These are phyloP conservation scores for Anisodus tanguticus DNA, from an alignment of 257 asterid genomes.

Conservation along the genomic window DNA sequence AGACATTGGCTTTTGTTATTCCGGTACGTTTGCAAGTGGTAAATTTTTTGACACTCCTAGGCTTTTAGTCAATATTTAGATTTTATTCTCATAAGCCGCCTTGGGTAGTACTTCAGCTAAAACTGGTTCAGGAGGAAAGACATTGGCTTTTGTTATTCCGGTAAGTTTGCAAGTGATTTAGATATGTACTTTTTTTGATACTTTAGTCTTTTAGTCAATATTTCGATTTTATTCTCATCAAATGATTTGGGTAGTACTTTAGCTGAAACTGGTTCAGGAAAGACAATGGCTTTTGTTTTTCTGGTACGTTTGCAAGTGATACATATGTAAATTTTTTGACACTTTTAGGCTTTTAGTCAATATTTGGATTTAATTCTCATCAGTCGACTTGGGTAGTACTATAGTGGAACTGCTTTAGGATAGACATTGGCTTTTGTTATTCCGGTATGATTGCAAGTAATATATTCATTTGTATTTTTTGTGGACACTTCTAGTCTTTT, in stretches of 20 bases:
- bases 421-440: conserved; percentile 46
- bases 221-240: too few relatives aligned
- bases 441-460: too few relatives aligned
- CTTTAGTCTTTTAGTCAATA: too few relatives aligned
- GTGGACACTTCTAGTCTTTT: too few relatives aligned
- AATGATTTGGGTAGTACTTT: too few relatives aligned
- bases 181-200: too few relatives aligned
- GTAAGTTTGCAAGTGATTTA: conserved; percentile 35
- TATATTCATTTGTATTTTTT: too few relatives aligned
- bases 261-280: conserved; percentile 96
- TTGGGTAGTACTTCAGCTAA: conserved; percentile 45
- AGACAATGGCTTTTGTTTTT: conserved; percentile 83
- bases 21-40: conserved; percentile 50
- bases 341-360: too few relatives aligned
- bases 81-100: too few relatives aligned
- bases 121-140: conserved; percentile 97
- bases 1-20: conserved; percentile 83
- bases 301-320: conserved; percentile 51
- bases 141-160: conserved; percentile 85
- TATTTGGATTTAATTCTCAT: too few relatives aligned
- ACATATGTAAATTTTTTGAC: conserved; percentile 30
- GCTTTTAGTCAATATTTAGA: background rate
- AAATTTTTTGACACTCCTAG: background rate
- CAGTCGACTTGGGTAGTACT: too few relatives aligned
- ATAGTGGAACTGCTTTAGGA: conserved; percentile 88